A percentile compares a stretch with the other conserved stretches of the same genome.
Evolutionary conservation across 2,329 filamentous ascomycete species (phyloP).

Genomic region (Pestalotiopsis sp.): DNA sequence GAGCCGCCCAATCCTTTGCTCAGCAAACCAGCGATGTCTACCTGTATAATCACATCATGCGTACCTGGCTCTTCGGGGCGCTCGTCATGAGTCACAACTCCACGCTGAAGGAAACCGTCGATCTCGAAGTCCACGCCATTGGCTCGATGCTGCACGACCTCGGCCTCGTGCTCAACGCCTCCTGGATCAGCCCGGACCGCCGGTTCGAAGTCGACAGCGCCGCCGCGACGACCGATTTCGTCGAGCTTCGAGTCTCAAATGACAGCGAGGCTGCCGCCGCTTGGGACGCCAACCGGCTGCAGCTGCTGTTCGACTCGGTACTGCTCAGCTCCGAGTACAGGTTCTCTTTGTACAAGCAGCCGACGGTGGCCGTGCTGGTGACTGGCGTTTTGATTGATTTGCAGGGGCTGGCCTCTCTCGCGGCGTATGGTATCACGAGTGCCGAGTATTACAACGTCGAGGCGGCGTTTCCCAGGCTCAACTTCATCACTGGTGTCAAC

Average conservation of each 20-base stretch:
- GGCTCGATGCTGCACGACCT: slow-evolving; percentile 44
- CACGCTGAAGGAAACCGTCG: slow-evolving; percentile 26
- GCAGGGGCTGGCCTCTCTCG: slow-evolving; percentile 21
- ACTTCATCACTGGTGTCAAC: slow-evolving; percentile 35
- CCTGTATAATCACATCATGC: slow-evolving; percentile 17
- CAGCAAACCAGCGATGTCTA: background rate
- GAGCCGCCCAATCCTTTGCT: slow-evolving; percentile 12
- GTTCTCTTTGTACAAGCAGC: slow-evolving; percentile 37
- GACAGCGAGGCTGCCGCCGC: slow-evolving; percentile 15
- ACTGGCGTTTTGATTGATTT: slow-evolving; percentile 41
- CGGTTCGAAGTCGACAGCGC: slow-evolving; percentile 55
- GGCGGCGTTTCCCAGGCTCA: slow-evolving; percentile 34
- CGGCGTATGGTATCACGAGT: slow-evolving; percentile 29
- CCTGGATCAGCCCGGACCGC: slow-evolving; percentile 41
- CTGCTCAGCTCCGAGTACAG: no score
- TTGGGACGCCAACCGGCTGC: slow-evolving; percentile 42
- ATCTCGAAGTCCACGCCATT: slow-evolving; percentile 39
- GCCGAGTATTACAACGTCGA: slow-evolving; percentile 34
- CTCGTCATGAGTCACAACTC: slow-evolving; percentile 16
- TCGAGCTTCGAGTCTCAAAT: slow-evolving; percentile 20
- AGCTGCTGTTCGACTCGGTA: slow-evolving; percentile 47
- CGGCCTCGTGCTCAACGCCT: slow-evolving; percentile 32
- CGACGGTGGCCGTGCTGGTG: slow-evolving; percentile 36
- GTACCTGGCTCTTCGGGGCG: slow-evolving; percentile 16
- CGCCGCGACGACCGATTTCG: slow-evolving; percentile 42